phyloP scores from a whole-genome alignment of 2,329 filamentous ascomycete species.

The Aureobasidium sp. region DNA sequence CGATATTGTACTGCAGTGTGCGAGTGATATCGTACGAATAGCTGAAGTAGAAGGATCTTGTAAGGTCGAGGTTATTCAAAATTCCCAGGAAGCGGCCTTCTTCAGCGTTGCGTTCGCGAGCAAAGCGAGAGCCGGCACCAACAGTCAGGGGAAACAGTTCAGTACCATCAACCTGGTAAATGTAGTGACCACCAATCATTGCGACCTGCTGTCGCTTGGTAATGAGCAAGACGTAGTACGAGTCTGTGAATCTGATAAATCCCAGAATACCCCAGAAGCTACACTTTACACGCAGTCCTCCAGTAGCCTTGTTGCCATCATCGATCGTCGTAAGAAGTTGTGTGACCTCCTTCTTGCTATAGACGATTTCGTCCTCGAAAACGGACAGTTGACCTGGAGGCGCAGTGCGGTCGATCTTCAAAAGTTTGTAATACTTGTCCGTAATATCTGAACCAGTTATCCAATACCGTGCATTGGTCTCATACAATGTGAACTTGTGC shows the following conservation, averaged over 20 bases:
- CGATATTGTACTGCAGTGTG: slow-evolving; percentile 87
- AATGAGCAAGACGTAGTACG: slow-evolving; percentile 95
- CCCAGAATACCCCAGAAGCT: slow-evolving; percentile 90
- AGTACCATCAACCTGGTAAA: slow-evolving; percentile 92
- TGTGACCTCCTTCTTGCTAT: slow-evolving; percentile 86
- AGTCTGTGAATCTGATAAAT: slow-evolving; percentile 91
- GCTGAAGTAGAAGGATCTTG: slow-evolving; percentile 93
- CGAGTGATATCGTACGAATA: slow-evolving; percentile 95
- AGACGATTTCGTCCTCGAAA: slow-evolving; percentile 90
- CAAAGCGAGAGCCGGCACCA: slow-evolving; percentile 57
- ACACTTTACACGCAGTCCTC: slow-evolving; percentile 81
- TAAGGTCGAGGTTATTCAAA: slow-evolving; percentile 83
- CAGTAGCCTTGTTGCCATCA: slow-evolving; percentile 84
- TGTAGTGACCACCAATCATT: slow-evolving; percentile 90
- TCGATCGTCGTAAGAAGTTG: slow-evolving; percentile 90
- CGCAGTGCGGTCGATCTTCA: slow-evolving; percentile 89
- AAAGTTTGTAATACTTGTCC: slow-evolving; percentile 78
- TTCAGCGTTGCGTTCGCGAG: slow-evolving; percentile 77
- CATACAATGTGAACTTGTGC: slow-evolving; percentile 97
- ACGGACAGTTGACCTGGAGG: slow-evolving; percentile 73
- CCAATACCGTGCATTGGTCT: slow-evolving; percentile 89
- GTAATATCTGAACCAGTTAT: slow-evolving; percentile 88
- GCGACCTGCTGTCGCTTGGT: slow-evolving; percentile 94
- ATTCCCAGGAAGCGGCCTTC: slow-evolving; percentile 85
- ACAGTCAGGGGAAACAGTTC: slow-evolving; percentile 83